Conservation (phyloP, 495 filamentous ascomycete genomes). For the Poronia punctata region DNA sequence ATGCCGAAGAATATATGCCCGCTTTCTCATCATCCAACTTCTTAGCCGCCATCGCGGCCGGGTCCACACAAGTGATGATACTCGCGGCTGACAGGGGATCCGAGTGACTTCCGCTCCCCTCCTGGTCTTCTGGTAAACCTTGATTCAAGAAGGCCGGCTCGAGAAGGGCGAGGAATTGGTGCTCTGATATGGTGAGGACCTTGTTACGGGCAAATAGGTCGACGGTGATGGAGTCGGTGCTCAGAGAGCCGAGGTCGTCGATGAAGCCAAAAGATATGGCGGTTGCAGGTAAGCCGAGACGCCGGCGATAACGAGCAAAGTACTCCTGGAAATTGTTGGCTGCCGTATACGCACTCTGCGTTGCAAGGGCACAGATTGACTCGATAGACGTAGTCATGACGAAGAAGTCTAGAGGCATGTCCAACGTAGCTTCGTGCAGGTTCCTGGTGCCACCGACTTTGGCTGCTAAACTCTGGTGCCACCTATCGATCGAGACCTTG, state of each 20-base stretch:
- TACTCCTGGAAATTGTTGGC: conserved; percentile 46
- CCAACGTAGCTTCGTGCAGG: conserved; percentile 33
- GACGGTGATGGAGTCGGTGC: conserved; percentile 6
- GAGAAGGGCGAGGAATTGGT: conserved; percentile 8
- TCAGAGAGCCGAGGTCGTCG: background rate
- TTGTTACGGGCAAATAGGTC: conserved; percentile 5
- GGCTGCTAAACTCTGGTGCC: conserved; percentile 22
- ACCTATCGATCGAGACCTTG: conserved; percentile 30
- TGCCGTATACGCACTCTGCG: conserved; percentile 48
- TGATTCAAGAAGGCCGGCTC: conserved; percentile 15
- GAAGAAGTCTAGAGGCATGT: conserved; percentile 47
- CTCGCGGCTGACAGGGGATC: conserved; percentile 23
- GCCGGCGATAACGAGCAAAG: conserved; percentile 28
- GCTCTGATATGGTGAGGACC: conserved; percentile 6
- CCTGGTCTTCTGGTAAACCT: background rate
- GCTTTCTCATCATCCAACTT: conserved; percentile 8
- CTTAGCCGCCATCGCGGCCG: conserved; percentile 11
- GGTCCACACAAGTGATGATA: conserved; percentile 21
- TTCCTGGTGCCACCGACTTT: conserved; percentile 37
- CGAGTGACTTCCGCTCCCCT: background rate
- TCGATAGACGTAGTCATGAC: conserved; percentile 43
- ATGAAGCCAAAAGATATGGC: conserved; percentile 7
- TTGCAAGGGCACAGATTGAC: conserved; percentile 38
- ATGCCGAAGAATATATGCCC: background rate
- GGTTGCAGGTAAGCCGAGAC: conserved; percentile 20